phyloP scores from a whole-genome alignment of 192 early-diverging fungal species.

The Kappamyces sp. region DNA sequence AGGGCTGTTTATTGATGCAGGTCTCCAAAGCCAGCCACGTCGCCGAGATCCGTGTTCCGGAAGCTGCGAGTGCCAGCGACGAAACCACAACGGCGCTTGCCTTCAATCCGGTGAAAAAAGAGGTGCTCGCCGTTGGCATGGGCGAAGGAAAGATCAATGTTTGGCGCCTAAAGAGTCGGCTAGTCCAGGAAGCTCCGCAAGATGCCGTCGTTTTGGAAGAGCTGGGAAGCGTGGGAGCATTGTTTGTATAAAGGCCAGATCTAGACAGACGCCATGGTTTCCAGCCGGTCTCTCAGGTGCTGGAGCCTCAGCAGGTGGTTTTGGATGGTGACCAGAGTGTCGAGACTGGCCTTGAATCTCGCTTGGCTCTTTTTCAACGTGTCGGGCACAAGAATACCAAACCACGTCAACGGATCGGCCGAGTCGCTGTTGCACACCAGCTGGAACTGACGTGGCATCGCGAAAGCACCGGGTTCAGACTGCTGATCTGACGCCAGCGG shows the following conservation, averaged over 20 bases:
- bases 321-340: too few species aligned
- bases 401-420: conserved; percentile 6
- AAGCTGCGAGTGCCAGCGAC: background rate
- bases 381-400: conserved; percentile 1
- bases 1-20: background rate
- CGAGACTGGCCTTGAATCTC: background rate
- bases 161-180: conserved; percentile 1
- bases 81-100: background rate
- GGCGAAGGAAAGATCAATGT: conserved; percentile 2
- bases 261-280: too few species aligned
- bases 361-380: conserved; percentile 1
- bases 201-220: background rate
- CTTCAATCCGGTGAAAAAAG: background rate
- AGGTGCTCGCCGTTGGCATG: conserved; percentile 5
- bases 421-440: too few species aligned
- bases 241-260: background rate
- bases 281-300: too few species aligned
- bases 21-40: background rate
- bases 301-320: too few species aligned
- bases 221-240: conserved; percentile 5
- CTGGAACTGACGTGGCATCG: too few species aligned
- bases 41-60: background rate
- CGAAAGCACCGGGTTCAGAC: too few species aligned
- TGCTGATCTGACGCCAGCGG: too few species aligned
- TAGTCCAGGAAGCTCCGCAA: background rate